A percentile compares a stretch with the other conserved stretches of the same genome.
Evolutionary conservation across 768 basidiomycete species (phyloP).

Genomic region (Phaeolepiota aurea): DNA sequence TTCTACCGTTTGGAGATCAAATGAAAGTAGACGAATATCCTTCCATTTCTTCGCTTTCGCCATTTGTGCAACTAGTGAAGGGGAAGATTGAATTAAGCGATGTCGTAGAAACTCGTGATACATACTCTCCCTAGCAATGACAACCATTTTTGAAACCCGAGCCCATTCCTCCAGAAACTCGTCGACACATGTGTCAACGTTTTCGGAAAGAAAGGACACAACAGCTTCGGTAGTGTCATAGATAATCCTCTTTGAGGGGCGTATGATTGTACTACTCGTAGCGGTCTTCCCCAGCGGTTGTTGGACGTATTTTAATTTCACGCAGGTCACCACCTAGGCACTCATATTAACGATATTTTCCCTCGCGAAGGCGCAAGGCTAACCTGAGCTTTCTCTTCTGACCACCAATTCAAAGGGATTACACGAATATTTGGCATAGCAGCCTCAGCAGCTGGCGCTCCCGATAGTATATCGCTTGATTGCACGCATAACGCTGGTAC

Average conservation of each 20-base stretch:
- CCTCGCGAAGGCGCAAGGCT: conserved; percentile 11
- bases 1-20: conserved; percentile 89
- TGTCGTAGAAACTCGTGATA: conserved; percentile 1
- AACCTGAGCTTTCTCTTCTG: conserved; percentile 60
- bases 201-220: conserved; percentile 80
- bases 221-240: conserved; percentile 86
- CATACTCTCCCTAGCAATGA: conserved; percentile 82
- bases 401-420: conserved; percentile 90
- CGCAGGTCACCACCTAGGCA: conserved; percentile 84
- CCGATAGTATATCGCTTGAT: conserved; percentile 72
- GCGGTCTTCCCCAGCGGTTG: conserved; percentile 74
- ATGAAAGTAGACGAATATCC: conserved; percentile 78
- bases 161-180: conserved; percentile 93
- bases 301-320: conserved; percentile 86
- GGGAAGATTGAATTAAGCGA: too few species aligned
- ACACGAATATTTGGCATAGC: conserved; percentile 90
- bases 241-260: conserved; percentile 82
- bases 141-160: conserved; percentile 86
- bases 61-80: conserved; percentile 70
- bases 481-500: conserved; percentile 82
- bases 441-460: conserved; percentile 82
- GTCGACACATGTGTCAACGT: conserved; percentile 83
- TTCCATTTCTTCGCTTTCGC: conserved; percentile 61
- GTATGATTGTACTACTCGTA: conserved; percentile 52
- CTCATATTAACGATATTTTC: too few species aligned